These are phyloP conservation scores for Lactifluus pinguis DNA, from an alignment of 768 basidiomycete genomes.

Conservation along the genomic window DNA sequence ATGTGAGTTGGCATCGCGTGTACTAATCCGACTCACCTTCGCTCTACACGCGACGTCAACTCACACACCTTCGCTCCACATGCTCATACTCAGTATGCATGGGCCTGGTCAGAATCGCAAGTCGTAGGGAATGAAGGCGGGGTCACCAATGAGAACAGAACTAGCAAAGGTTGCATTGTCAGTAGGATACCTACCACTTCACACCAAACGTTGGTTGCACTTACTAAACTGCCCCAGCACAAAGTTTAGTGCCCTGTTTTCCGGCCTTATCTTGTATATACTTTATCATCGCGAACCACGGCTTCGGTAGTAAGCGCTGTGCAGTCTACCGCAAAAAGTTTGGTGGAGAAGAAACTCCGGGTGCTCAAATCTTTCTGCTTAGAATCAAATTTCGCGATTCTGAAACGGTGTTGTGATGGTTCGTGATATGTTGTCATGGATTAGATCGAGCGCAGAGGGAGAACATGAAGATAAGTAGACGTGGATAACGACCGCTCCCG, in stretches of 20 bases:
- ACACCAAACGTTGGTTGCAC: slow-evolving; percentile 21
- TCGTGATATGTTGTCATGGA: too few relatives aligned
- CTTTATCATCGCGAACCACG: slow-evolving; percentile 74
- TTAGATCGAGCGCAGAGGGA: too few relatives aligned
- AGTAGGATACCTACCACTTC: not conserved
- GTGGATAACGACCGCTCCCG: too few relatives aligned
- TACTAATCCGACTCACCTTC: slow-evolving; percentile 30
- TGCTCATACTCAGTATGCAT: slow-evolving; percentile 73
- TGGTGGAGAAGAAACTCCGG: too few relatives aligned
- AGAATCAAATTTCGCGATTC: too few relatives aligned
- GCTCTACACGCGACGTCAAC: not conserved
- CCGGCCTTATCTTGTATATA: slow-evolving; percentile 55
- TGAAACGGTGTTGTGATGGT: too few relatives aligned
- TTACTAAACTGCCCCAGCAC: slow-evolving; percentile 71
- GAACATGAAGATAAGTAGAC: too few relatives aligned
- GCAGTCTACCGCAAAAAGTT: not conserved
- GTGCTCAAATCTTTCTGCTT: too few relatives aligned
- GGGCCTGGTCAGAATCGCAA: slow-evolving; percentile 57
- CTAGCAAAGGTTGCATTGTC: slow-evolving; percentile 24
- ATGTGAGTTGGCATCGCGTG: slow-evolving; percentile 24
- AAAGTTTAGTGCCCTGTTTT: slow-evolving; percentile 64
- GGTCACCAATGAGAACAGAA: slow-evolving; percentile 67
- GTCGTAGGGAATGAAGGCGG: slow-evolving; percentile 54
- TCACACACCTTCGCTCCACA: slow-evolving; percentile 53
- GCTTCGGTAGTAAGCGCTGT: not conserved